Base-by-base conservation (phyloP, 1,284 basidiomycete species). In the Entoloma clypeatum region DNA sequence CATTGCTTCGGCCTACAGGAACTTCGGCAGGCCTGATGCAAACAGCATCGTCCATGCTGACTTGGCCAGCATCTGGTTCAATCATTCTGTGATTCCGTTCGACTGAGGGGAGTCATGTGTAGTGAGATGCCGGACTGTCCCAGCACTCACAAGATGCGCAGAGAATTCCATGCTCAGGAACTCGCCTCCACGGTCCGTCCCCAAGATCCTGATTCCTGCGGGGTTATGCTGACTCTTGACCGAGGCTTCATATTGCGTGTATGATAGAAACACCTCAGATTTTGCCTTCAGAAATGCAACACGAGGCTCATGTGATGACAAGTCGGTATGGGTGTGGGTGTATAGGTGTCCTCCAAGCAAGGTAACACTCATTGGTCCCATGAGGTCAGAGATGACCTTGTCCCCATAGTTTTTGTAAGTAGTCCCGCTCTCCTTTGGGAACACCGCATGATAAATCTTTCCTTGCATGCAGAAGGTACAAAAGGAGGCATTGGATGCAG, bases 21-120 rank as follows among this genome's bases (percentile, higher is more conserved):
- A 46, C 28, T 42, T 46, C 6, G 57, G 62, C 0, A 68, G 48
- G 5, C 48, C 41, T 0, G 59, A 19, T 10, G 48, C 43, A 5
- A 52, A 28, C 2, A 65, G 49, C 44, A 66, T 52, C 1, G 57
- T 52, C 1, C 57, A 39, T 5, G 47, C 47, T 18, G 44, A 47
- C n/a, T 60, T 52, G 2, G 56, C 33, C 10, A 56, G 52, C 1
- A 59, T 66, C 2, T 59, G 32, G 40, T 67, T 67, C 7, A 53
- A 41, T 5, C 50, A 48, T 54, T 72, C 60, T 0, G 60, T 51
- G 5, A 52, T 47, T 4, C 70, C 60, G 35, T 69, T 69, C 8
- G 59, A 54, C 35, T 55, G 45, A 3, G 62, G 62, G 2, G 62
- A 58, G 41, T 71, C 56, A 40, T 69, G 66, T 0, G 61, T 52